phyloP scores from a whole-genome alignment of 2,329 filamentous ascomycete species.

The Tolypocladium pustulatum region DNA sequence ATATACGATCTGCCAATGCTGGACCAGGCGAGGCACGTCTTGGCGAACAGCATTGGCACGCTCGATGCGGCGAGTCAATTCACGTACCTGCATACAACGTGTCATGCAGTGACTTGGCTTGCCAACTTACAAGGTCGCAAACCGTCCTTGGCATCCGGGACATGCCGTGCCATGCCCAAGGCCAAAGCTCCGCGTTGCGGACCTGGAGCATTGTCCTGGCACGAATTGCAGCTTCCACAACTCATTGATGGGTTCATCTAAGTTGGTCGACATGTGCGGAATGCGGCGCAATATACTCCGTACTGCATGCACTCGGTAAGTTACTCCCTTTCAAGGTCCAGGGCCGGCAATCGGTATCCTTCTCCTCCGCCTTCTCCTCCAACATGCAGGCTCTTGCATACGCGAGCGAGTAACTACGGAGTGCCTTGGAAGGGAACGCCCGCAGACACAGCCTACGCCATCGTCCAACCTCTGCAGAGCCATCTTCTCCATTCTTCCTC shows the following conservation, averaged over 20 bases:
- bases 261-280: not conserved
- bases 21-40: not conserved
- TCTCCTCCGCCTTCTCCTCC: not conserved
- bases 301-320: not conserved
- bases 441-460: not conserved
- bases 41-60: not conserved
- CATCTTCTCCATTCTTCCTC: not conserved
- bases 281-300: not conserved
- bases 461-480: not conserved
- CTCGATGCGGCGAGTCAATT: not conserved
- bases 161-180: not conserved
- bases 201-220: too few species aligned
- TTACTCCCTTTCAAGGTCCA: not conserved
- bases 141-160: not conserved
- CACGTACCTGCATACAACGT: not conserved
- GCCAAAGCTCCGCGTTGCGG: not conserved
- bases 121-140: not conserved
- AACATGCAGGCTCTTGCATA: not conserved
- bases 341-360: not conserved
- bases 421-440: not conserved
- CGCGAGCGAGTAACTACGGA: not conserved
- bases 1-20: not conserved
- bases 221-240: not conserved
- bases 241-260: not conserved
- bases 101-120: not conserved